Conservation (phyloP, 495 filamentous ascomycete species). For the Geoglossum glabrum region DNA sequence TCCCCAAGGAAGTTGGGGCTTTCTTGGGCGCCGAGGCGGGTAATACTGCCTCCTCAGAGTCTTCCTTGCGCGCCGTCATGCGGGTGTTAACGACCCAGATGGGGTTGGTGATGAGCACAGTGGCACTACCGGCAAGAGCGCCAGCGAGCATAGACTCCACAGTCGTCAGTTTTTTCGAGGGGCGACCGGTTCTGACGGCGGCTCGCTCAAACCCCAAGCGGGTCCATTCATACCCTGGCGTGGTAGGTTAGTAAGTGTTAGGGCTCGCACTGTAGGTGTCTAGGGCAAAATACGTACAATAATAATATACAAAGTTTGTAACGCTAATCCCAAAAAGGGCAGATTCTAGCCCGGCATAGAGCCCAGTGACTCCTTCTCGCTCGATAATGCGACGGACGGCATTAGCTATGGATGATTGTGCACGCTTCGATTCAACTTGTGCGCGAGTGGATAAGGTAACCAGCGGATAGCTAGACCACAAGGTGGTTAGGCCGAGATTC, state of each 20-base stretch:
- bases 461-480: slow-evolving; percentile 56
- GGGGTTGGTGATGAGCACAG: slow-evolving; percentile 87
- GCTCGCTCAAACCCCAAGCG: slow-evolving; percentile 73
- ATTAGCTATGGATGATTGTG: slow-evolving; percentile 58
- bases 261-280: not conserved
- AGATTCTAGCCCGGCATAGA: slow-evolving; percentile 75
- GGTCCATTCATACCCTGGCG: slow-evolving; percentile 78
- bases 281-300: slow-evolving; percentile 40
- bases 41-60: slow-evolving; percentile 30
- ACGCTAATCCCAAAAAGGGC: slow-evolving; percentile 94
- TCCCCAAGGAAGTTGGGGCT: slow-evolving; percentile 53
- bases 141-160: slow-evolving; percentile 84
- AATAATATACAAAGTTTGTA: slow-evolving; percentile 99
- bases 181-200: slow-evolving; percentile 50
- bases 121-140: slow-evolving; percentile 84
- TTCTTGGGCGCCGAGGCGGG: slow-evolving; percentile 27
- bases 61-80: slow-evolving; percentile 72
- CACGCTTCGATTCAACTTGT: slow-evolving; percentile 90
- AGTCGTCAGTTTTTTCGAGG: slow-evolving; percentile 67
- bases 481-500: not conserved
- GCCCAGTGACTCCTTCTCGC: slow-evolving; percentile 68
- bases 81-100: slow-evolving; percentile 98
- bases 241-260: not conserved
- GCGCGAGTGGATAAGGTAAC: slow-evolving; percentile 95
- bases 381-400: slow-evolving; percentile 74